A percentile compares a stretch with the other conserved stretches of the same genome.
These are phyloP conservation scores for Acanthamoeba healyi DNA, from an alignment of 208 protist species.

Conservation along the genomic window DNA sequence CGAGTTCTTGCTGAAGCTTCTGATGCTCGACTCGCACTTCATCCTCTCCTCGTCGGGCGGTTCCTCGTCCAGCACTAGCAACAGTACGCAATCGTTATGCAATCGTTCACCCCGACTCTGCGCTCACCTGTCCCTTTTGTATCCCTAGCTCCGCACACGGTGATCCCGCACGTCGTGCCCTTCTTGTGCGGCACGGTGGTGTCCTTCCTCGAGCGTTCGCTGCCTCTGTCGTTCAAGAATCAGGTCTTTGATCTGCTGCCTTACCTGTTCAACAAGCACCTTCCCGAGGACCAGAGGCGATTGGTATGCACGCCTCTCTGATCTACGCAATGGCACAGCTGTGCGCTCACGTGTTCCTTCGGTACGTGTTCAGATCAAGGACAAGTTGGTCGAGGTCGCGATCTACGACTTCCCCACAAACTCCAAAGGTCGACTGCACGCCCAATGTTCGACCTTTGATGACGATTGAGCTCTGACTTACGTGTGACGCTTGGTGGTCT, in stretches of 20 bases:
- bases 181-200: constrained; percentile 60
- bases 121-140: no score
- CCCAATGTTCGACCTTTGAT: no score
- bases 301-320: constrained; percentile 30
- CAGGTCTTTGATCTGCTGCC: constrained; percentile 72
- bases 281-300: constrained; percentile 25
- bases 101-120: neutral
- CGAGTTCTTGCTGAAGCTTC: constrained; percentile 64
- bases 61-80: neutral
- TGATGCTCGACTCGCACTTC: constrained; percentile 45
- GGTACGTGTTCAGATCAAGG: constrained; percentile 52
- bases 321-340: neutral
- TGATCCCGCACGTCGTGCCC: neutral
- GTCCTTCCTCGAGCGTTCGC: constrained; percentile 62
- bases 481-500: no score
- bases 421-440: constrained; percentile 78
- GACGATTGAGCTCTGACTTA: no score
- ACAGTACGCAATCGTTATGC: neutral
- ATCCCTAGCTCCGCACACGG: neutral
- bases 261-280: constrained; percentile 41
- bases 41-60: constrained; percentile 22
- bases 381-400: constrained; percentile 82
- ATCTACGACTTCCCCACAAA: constrained; percentile 84
- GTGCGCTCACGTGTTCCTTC: no score
- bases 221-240: constrained; percentile 53